Percentiles rank a stretch among this genome's conserved stretches.
Conservation (phyloP, 805 yeast genomes). For the Brettanomyces naardenensis region DNA sequence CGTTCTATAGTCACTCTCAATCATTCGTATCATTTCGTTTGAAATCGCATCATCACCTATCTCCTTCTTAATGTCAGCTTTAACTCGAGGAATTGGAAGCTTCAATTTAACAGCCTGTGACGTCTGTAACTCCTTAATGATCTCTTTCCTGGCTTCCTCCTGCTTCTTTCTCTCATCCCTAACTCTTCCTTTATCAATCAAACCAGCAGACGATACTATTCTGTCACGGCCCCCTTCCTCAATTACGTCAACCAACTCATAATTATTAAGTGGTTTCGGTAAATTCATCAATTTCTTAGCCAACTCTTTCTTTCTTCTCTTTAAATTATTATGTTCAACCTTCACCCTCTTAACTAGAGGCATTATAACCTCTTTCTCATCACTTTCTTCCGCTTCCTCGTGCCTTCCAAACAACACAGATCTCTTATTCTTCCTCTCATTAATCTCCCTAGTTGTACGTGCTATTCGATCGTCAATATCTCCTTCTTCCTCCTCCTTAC, state of each 20-base stretch:
- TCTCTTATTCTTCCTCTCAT: slow-evolving; percentile 3
- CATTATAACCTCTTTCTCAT: background rate
- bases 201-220: background rate
- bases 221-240: too few relatives aligned
- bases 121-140: background rate
- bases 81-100: slow-evolving; percentile 2
- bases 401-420: slow-evolving; percentile 8
- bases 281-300: slow-evolving; percentile 3
- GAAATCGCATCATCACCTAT: background rate
- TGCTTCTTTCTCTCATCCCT: background rate
- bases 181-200: background rate
- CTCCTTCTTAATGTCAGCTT: too few relatives aligned
- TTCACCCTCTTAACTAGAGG: background rate
- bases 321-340: slow-evolving; percentile 1
- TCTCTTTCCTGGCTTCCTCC: background rate
- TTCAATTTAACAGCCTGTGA: background rate
- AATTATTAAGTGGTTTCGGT: slow-evolving; percentile 12
- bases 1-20: background rate
- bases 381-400: background rate
- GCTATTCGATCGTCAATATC: slow-evolving; percentile 4
- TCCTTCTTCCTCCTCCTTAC: slow-evolving; percentile 3
- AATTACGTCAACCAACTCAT: slow-evolving; percentile 9
- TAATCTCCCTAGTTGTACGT: slow-evolving; percentile 4
- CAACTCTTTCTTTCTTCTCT: slow-evolving; percentile 3
- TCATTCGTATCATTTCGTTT: background rate